Base-by-base conservation (phyloP, 139 green algal genomes). In the Picochlorum sp. region DNA sequence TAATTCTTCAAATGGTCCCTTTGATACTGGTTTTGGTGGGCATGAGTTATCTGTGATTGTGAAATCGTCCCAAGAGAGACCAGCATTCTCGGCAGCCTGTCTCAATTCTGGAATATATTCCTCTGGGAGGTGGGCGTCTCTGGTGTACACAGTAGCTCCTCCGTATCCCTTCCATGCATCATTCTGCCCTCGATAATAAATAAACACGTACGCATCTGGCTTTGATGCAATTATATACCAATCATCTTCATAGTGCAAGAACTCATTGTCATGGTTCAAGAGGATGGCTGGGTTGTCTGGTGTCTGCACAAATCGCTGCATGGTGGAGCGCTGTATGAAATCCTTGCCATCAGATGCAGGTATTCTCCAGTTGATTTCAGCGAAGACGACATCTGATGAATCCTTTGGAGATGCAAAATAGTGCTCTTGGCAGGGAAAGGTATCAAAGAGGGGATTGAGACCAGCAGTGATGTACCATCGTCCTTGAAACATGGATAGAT, bases 121-220 rank as follows among this genome's bases (percentile, higher is more conserved):
- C 15, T 76, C 38, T 9, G 82, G 82, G 38, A 94, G 58, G 16
- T 63, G 66, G 20, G 30, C 6, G 0, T 45, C 34, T 45, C 67
- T 69, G 62, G 78, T 86, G 73, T 89, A 89, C 7, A 87, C 64
- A 0, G 68, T 77, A 0, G 86, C 85, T n/a, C 88, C 88, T 21
- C 88, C 88, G 50, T 96, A 96, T 9, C 85, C 85, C 60, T 81
- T 72, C 88, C 88, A 96, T 3, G 88, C 88, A 60, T 96, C 88
- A 62, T 96, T 96, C 49, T 77, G 85, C 44, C 88, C 88, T 2
- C 65, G 72, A 73, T 96, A 96, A 75, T 93, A 95, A n/a, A 96
- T 74, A 41, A 92, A 69, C 6, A 85, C 69, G 56, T 91, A 95
- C 34, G 85, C 69, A 62, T 92, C 78, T 9, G 82, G 77, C 62